Percentiles rank a stretch among this genome's conserved stretches.
Conservation (phyloP, 495 filamentous ascomycete genomes). For the Neurospora discreta region DNA sequence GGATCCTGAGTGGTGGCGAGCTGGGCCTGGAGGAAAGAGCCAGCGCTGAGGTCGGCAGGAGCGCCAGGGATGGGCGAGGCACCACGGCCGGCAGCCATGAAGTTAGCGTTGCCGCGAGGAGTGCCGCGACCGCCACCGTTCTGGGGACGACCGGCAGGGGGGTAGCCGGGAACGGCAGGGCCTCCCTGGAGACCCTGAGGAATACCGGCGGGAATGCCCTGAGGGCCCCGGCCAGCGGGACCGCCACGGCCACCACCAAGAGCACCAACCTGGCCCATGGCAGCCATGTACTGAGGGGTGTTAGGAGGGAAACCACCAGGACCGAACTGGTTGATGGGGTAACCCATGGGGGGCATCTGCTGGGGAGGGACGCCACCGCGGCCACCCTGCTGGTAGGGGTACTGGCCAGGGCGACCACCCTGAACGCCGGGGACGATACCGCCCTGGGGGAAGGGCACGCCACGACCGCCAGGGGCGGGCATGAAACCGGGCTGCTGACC, state of each 20-base stretch:
- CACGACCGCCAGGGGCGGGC: slow-evolving; percentile 62
- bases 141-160: slow-evolving; percentile 37
- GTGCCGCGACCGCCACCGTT: slow-evolving; percentile 31
- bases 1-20: slow-evolving; percentile 42
- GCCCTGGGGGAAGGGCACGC: slow-evolving; percentile 78
- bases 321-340: slow-evolving; percentile 64
- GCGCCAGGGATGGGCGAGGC: slow-evolving; percentile 10
- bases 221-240: slow-evolving; percentile 61
- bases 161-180: slow-evolving; percentile 55
- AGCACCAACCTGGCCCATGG: slow-evolving; percentile 59
- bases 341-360: slow-evolving; percentile 71
- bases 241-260: slow-evolving; percentile 58
- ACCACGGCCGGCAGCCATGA: slow-evolving; percentile 47
- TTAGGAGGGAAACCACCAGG: slow-evolving; percentile 42
- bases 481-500: slow-evolving; percentile 71
- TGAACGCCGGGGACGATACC: slow-evolving; percentile 76
- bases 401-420: slow-evolving; percentile 72
- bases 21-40: slow-evolving; percentile 37
- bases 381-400: slow-evolving; percentile 71
- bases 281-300: slow-evolving; percentile 45
- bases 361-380: slow-evolving; percentile 66
- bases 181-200: slow-evolving; percentile 38
- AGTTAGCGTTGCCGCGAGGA: slow-evolving; percentile 23
- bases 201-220: slow-evolving; percentile 57
- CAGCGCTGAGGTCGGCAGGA: slow-evolving; percentile 27